phyloP scores from a whole-genome alignment of 1,284 basidiomycete genomes.

The Pseudozyma tsukubaensis region DNA sequence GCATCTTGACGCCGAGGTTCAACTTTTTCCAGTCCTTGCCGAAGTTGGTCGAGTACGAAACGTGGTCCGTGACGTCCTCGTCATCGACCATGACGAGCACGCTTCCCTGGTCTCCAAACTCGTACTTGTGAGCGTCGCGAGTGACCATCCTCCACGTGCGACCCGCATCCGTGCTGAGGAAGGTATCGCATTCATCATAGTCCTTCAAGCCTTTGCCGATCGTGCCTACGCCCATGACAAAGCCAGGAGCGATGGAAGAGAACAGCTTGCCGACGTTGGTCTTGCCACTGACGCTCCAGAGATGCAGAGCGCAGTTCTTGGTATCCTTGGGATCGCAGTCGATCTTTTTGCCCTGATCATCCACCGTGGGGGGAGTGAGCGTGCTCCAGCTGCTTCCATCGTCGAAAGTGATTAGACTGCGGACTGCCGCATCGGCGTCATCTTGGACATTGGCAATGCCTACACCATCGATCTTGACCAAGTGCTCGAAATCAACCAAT shows the following conservation, averaged over 20 bases:
- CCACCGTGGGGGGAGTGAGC: constrained; percentile 76
- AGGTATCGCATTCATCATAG: constrained; percentile 93
- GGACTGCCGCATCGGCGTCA: constrained; percentile 76
- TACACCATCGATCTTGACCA: constrained; percentile 92
- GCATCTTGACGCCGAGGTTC: constrained; percentile 78
- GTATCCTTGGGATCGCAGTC: constrained; percentile 75
- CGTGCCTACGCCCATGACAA: constrained; percentile 93
- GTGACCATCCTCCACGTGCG: constrained; percentile 84
- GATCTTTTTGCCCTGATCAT: constrained; percentile 76
- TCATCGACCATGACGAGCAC: constrained; percentile 88
- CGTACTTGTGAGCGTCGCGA: constrained; percentile 87
- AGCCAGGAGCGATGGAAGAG: constrained; percentile 91
- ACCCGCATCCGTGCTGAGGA: constrained; percentile 89
- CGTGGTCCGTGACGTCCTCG: constrained; percentile 79
- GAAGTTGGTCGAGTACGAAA: constrained; percentile 86
- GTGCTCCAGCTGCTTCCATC: constrained; percentile 86
- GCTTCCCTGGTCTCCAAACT: constrained; percentile 90
- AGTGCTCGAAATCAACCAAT: constrained; percentile 91
- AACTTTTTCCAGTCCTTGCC: constrained; percentile 83
- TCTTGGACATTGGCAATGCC: constrained; percentile 88
- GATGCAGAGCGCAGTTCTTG: constrained; percentile 82
- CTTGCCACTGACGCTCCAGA: constrained; percentile 88
- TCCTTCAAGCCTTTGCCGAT: constrained; percentile 79
- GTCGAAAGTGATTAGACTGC: constrained; percentile 86
- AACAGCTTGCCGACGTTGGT: constrained; percentile 95